Evolutionary conservation across 1,284 basidiomycete species (phyloP).

Genomic region (Pseudozyma tsukubaensis): DNA sequence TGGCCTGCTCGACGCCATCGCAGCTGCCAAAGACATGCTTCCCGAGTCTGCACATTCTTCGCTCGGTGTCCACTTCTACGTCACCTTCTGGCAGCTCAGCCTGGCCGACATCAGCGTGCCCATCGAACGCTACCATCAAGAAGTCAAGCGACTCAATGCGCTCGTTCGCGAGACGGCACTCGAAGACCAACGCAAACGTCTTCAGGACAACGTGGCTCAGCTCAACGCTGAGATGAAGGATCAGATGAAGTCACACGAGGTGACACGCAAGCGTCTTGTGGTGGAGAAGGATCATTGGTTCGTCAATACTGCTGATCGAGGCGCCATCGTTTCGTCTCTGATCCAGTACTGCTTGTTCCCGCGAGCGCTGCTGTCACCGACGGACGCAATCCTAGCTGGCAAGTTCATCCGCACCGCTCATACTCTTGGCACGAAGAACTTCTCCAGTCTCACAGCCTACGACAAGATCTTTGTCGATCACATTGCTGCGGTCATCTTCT

Average conservation of each 20-base stretch:
- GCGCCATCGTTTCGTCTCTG: slow-evolving; percentile 70
- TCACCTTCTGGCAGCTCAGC: slow-evolving; percentile 68
- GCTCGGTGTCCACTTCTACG: slow-evolving; percentile 61
- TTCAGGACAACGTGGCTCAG: slow-evolving; percentile 60
- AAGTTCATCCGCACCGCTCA: slow-evolving; percentile 90
- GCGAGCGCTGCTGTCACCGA: slow-evolving; percentile 88
- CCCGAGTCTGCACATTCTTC: slow-evolving; percentile 41
- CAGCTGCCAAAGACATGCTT: slow-evolving; percentile 48
- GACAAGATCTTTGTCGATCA: slow-evolving; percentile 75
- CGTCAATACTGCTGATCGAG: slow-evolving; percentile 54
- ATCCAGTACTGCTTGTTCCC: slow-evolving; percentile 94
- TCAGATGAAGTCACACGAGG: slow-evolving; percentile 78
- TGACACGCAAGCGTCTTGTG: slow-evolving; percentile 80
- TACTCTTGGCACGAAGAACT: slow-evolving; percentile 83
- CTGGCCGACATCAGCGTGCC: slow-evolving; percentile 66
- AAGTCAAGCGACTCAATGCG: slow-evolving; percentile 54
- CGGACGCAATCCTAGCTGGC: slow-evolving; percentile 94
- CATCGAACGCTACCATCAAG: slow-evolving; percentile 66
- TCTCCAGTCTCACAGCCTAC: slow-evolving; percentile 87
- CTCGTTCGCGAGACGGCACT: slow-evolving; percentile 50
- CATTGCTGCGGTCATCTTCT: slow-evolving; percentile 82
- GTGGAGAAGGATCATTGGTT: slow-evolving; percentile 92
- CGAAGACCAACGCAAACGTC: slow-evolving; percentile 57
- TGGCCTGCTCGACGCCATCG: slow-evolving; percentile 55
- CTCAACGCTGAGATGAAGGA: slow-evolving; percentile 77